These are phyloP conservation scores for Trichophyton rubrum DNA, from an alignment of 2,329 filamentous ascomycete species.

Conservation along the genomic window DNA sequence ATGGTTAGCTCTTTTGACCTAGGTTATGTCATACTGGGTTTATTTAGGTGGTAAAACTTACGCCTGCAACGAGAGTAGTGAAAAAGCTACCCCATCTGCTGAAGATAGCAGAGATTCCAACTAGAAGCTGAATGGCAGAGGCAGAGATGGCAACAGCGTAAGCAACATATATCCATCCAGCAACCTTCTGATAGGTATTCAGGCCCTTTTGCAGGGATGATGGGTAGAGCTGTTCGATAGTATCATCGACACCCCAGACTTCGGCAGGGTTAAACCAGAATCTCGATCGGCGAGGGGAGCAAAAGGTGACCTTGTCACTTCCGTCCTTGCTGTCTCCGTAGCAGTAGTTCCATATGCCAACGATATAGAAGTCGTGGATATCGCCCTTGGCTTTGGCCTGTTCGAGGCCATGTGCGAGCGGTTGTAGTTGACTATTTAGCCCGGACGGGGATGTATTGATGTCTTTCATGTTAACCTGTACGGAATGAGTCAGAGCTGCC, in stretches of 20 bases:
- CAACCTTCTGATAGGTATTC: slow-evolving; percentile 58
- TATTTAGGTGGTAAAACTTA: slow-evolving; percentile 41
- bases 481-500: not conserved
- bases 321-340: slow-evolving; percentile 43
- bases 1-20: slow-evolving; percentile 9
- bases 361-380: slow-evolving; percentile 65
- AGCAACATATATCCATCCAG: slow-evolving; percentile 71
- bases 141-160: slow-evolving; percentile 62
- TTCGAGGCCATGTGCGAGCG: slow-evolving; percentile 22
- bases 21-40: not conserved
- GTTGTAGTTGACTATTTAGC: slow-evolving; percentile 27
- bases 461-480: slow-evolving; percentile 48
- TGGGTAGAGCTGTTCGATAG: slow-evolving; percentile 52
- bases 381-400: slow-evolving; percentile 32
- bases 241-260: slow-evolving; percentile 48
- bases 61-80: slow-evolving; percentile 61
- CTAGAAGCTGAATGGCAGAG: slow-evolving; percentile 57
- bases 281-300: slow-evolving; percentile 58
- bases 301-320: slow-evolving; percentile 43
- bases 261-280: slow-evolving; percentile 66
- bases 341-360: slow-evolving; percentile 85
- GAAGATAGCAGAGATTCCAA: slow-evolving; percentile 74
- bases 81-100: slow-evolving; percentile 69
- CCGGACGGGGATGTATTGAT: slow-evolving; percentile 40
- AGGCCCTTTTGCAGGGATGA: slow-evolving; percentile 54